Evolutionary conservation across 2,329 filamentous ascomycete genomes (phyloP), one percentile per base, ranked within the genome.

Genomic region (Spiromastix sp.): DNA sequence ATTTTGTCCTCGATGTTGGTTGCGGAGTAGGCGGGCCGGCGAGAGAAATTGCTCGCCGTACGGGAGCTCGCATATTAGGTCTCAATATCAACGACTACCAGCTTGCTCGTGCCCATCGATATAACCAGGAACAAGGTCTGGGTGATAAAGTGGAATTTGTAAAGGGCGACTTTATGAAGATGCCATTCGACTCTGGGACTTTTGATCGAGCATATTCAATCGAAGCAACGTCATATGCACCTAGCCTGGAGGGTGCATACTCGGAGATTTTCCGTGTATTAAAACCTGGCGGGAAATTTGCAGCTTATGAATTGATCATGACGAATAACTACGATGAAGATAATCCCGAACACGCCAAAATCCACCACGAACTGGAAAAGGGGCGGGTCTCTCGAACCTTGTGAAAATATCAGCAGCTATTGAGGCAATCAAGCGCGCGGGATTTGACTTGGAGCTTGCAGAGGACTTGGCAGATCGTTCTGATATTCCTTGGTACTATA

Each of bases 171-270:
- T 56, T 53, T 20, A 43, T 49, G 39, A 44, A 48, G n/a, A 38
- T 52, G 18, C 42, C 44, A 6, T 55, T 55, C 22, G 38, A 45
- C 1, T 29, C 42, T n/a, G 37, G 42, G 11, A 43, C 39, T 21
- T 56, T 56, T 35, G 48, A 54, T 37, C 49, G 48, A 6, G 53
- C 46, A 8, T 51, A 53, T 34, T 48, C 46, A 18, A 50, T 54
- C 34, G 53, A 56, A 33, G 51, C 53, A 3, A 54, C 48, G 6
- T 49, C 48, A 32, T 47, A 54, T 31, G 49, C 51, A 3, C 48
- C 50, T 9, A 39, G 38, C 18, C 43, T 54, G n/a, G 21, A 32
- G 26, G 39, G 22, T 13, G 50, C 52, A 4, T 56, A 55, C 43
- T 32, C 32, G 3, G 39, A 52, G 26, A 46, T 53, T 9, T 43